phyloP scores from a whole-genome alignment of 2,329 filamentous ascomycete genomes.

The Penicillium corylophilum region DNA sequence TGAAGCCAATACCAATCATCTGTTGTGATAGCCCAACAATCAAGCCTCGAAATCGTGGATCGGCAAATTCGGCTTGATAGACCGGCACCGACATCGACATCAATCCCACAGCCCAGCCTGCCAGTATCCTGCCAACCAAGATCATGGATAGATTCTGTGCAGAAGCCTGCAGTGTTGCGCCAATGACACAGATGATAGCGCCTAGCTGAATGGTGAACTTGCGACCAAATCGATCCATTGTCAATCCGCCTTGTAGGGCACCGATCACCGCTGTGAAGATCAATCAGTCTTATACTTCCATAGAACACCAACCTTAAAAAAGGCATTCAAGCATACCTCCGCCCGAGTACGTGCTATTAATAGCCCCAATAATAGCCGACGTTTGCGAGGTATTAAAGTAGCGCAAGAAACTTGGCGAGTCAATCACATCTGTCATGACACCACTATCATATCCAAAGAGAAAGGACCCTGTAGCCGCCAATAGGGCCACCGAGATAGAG shows the following conservation, averaged over 20 bases:
- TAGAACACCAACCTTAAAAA: background rate
- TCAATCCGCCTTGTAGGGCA: conserved; percentile 54
- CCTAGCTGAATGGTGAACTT: conserved; percentile 61
- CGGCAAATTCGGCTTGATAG: conserved; percentile 63
- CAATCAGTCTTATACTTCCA: background rate
- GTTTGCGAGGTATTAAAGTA: conserved; percentile 53
- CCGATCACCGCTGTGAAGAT: conserved; percentile 46
- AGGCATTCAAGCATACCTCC: conserved; percentile 40
- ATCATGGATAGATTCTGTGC: conserved; percentile 59
- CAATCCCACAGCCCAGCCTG: conserved; percentile 50
- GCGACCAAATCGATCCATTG: conserved; percentile 62
- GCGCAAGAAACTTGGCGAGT: conserved; percentile 54
- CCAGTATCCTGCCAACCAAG: conserved; percentile 54
- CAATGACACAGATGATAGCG: conserved; percentile 57
- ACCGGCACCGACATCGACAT: conserved; percentile 56
- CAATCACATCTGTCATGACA: conserved; percentile 48
- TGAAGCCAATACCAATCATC: conserved; percentile 47
- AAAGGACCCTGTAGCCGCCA: conserved; percentile 45
- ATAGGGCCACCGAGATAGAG: conserved; percentile 40
- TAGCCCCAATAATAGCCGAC: conserved; percentile 58
- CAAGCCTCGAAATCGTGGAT: conserved; percentile 57
- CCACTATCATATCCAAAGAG: conserved; percentile 47
- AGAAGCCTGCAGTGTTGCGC: conserved; percentile 59
- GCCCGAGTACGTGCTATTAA: conserved; percentile 63
- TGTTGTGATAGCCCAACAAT: conserved; percentile 46